Conservation (phyloP, 495 filamentous ascomycete genomes). For the Thermothielavioides terrestris region DNA sequence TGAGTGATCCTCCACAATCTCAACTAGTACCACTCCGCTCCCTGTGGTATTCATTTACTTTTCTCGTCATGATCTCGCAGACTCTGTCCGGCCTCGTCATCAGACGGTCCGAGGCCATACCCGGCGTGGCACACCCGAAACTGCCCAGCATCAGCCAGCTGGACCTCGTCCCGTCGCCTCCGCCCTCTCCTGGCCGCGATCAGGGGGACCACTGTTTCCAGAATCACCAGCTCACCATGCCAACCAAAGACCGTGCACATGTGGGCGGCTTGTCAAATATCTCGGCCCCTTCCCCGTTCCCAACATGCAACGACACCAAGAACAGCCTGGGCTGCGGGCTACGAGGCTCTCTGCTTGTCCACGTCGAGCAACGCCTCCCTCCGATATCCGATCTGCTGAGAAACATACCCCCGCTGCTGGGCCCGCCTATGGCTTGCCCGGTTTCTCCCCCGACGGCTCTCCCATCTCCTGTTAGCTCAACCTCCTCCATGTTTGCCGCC, state of each 20-base stretch:
- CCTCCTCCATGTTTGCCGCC: not conserved
- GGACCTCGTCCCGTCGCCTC: not conserved
- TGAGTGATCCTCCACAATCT: not conserved
- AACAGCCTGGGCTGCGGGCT: not conserved
- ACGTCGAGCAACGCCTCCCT: slow-evolving; percentile 6
- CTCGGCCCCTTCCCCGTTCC: not conserved
- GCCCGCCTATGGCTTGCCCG: not conserved
- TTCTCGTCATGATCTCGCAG: not conserved
- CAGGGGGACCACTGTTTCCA: not conserved
- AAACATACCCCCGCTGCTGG: slow-evolving; percentile 1
- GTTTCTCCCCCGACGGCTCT: not conserved
- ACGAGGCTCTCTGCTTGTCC: not conserved
- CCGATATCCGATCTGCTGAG: slow-evolving; percentile 12
- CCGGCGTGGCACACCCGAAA: not conserved
- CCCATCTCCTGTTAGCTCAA: not conserved
- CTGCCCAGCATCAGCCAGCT: not conserved
- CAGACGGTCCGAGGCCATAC: not conserved
- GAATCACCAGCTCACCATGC: not conserved
- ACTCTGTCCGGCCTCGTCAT: not conserved
- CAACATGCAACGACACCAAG: not conserved
- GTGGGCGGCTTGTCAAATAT: not conserved
- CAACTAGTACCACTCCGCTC: not conserved
- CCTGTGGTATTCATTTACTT: no score
- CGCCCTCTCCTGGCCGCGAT: not conserved
- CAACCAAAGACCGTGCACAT: no score